Base-by-base conservation (phyloP, 169 alveolate species). In the Hepatocystis sp. region DNA sequence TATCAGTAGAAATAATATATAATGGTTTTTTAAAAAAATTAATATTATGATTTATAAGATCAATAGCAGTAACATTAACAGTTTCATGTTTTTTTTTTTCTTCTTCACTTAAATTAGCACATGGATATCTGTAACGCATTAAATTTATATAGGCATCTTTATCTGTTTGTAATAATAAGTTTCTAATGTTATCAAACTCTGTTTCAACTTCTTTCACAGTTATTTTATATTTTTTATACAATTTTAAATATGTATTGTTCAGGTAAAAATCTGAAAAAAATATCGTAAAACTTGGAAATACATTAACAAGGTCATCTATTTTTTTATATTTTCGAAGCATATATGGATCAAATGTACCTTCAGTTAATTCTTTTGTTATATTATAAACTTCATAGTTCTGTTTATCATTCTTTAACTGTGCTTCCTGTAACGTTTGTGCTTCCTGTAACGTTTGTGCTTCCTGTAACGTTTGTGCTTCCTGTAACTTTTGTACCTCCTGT, bases 21-120 rank as follows among this genome's bases (percentile, higher is more conserved):
- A 76, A 44, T 11, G 88, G 88, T 44, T 76, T 76, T 30, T 42
- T 56, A 76, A 42, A 76, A 17, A 56, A 13, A n/a, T 76, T 76
- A 7, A 76, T 76, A 39, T 76, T 56, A 10, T 76, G 25, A 25
- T 76, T 76, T 15, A 76, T 76, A 36, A 76, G 15, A 32, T 76
- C 88, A 2, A 76, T 64, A 44, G 60, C 27, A 56, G 55, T 23
- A 0, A 27, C 1, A 30, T 76, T 76, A 44, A 58, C 56, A 17
- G 88, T 76, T 51, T 49, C 53, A 36, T 76, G 88, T 13, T 58
- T 58, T 51, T 58, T 44, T 32, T 51, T 76, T 34, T 76, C 88
- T 27, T 76, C 25, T 27, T 76, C 78, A 44, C 4, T 56, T 44
- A 76, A 42, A 30, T 21, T 25, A 42, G 27, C 25, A 42, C 53